phyloP scores from a whole-genome alignment of 257 asterid species.

The Mitragyna speciosa region DNA sequence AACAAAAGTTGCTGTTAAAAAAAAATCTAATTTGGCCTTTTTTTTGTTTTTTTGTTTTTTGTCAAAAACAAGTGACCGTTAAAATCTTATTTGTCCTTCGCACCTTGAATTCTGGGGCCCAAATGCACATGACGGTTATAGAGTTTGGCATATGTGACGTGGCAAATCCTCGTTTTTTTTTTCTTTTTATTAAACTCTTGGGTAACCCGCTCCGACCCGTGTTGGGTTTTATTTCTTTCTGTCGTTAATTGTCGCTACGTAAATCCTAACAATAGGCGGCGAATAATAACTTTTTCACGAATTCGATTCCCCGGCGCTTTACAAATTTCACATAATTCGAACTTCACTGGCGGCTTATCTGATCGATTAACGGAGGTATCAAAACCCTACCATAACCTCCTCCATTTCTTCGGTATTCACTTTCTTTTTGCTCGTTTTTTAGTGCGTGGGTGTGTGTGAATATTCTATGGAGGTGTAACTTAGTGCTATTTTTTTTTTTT shows the following conservation, averaged over 20 bases:
- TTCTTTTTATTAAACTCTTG: not conserved
- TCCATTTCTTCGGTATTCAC: not conserved
- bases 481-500: not conserved
- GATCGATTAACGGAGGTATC: slow-evolving; percentile 4
- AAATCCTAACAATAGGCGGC: not conserved
- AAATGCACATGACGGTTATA: too few relatives aligned
- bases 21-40: too few relatives aligned
- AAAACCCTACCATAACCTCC: not conserved
- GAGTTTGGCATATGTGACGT: not conserved
- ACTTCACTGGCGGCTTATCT: not conserved
- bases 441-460: not conserved
- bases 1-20: too few relatives aligned
- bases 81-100: too few relatives aligned
- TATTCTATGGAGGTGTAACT: not conserved
- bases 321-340: not conserved
- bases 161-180: not conserved
- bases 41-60: too few relatives aligned
- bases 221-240: not conserved
- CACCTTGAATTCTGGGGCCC: too few relatives aligned
- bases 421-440: not conserved
- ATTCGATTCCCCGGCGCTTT: not conserved
- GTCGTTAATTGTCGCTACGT: not conserved
- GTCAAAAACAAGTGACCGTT: too few relatives aligned
- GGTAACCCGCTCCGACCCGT: not conserved
- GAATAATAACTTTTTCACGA: not conserved